phyloP scores from a whole-genome alignment of 2,329 filamentous ascomycete species.

The Neofusicoccum sp. region DNA sequence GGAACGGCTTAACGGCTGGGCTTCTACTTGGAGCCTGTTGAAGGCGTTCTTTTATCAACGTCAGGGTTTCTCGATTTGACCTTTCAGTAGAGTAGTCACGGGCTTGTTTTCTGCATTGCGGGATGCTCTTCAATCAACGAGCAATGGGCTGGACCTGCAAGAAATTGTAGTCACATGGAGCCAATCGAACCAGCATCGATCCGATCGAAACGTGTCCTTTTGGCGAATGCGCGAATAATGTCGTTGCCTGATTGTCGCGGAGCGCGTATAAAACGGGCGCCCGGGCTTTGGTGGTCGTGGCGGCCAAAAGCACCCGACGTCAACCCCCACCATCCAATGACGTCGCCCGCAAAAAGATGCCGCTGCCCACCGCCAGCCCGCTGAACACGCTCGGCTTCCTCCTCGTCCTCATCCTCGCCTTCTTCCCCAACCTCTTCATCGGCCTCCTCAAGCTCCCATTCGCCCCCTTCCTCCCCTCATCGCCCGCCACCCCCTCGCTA shows the following conservation, averaged over 20 bases:
- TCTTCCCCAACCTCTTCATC: constrained; percentile 50
- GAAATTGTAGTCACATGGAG: background rate
- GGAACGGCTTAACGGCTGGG: background rate
- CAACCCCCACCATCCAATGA: constrained; percentile 14
- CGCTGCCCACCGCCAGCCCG: constrained; percentile 29
- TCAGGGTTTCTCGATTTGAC: background rate
- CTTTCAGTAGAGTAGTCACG: background rate
- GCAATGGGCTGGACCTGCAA: background rate
- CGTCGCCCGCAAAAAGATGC: constrained; percentile 18
- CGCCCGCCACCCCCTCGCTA: constrained; percentile 21
- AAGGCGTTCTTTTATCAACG: background rate
- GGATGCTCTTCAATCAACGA: background rate
- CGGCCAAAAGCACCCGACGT: background rate
- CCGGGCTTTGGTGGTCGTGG: background rate
- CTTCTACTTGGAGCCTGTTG: background rate
- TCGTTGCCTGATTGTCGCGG: background rate
- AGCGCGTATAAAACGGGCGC: constrained; percentile 5
- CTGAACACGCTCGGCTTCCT: constrained; percentile 47
- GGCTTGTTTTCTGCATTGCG: background rate
- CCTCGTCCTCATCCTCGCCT: constrained; percentile 48
- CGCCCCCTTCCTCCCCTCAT: constrained; percentile 35
- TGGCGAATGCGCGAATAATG: background rate
- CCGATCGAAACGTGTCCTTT: constrained; percentile 3
- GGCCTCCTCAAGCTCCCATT: constrained; percentile 36
- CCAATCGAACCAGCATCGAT: background rate